Evolutionary conservation across 2,329 filamentous ascomycete genomes (phyloP).

Genomic region (Lachnellula cervina): DNA sequence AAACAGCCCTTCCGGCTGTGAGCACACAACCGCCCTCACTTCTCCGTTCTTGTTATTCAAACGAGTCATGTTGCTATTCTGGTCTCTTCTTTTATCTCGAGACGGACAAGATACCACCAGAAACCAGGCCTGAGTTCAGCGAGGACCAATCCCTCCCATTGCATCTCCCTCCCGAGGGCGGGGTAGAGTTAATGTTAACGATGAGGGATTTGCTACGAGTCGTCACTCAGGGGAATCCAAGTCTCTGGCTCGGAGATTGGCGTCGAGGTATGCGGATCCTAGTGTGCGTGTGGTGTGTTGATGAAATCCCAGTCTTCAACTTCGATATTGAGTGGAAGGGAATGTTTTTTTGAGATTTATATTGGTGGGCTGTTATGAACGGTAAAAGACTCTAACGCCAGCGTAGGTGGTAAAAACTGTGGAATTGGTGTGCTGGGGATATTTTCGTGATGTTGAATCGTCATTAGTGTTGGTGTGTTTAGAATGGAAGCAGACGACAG

Average conservation of each 20-base stretch:
- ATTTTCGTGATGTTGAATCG: conserved; percentile 23
- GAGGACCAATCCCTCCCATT: conserved; percentile 24
- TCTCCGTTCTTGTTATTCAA: conserved; percentile 1
- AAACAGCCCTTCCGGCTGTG: conserved; percentile 11
- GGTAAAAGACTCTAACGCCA: conserved; percentile 11
- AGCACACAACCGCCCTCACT: conserved; percentile 19
- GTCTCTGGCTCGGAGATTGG: conserved; percentile 23
- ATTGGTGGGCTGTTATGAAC: not conserved
- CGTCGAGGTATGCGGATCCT: conserved; percentile 5
- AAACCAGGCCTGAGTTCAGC: conserved; percentile 16
- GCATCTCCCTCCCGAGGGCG: conserved; percentile 23
- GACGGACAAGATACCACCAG: conserved; percentile 11
- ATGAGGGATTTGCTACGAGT: conserved; percentile 26
- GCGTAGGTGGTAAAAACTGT: conserved; percentile 24
- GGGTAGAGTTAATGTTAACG: conserved; percentile 23
- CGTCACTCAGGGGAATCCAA: conserved; percentile 28
- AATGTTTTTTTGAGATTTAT: not conserved
- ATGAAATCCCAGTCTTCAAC: conserved; percentile 25
- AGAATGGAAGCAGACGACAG: conserved; percentile 9
- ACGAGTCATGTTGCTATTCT: conserved; percentile 10
- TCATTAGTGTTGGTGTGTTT: conserved; percentile 1
- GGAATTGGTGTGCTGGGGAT: conserved; percentile 4
- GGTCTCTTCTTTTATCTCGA: conserved; percentile 12
- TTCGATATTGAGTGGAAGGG: conserved; percentile 1
- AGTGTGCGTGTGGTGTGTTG: conserved; percentile 3